Evolutionary conservation across 352 stramenopile species (phyloP).

Genomic region (Blastocystis sp.): DNA sequence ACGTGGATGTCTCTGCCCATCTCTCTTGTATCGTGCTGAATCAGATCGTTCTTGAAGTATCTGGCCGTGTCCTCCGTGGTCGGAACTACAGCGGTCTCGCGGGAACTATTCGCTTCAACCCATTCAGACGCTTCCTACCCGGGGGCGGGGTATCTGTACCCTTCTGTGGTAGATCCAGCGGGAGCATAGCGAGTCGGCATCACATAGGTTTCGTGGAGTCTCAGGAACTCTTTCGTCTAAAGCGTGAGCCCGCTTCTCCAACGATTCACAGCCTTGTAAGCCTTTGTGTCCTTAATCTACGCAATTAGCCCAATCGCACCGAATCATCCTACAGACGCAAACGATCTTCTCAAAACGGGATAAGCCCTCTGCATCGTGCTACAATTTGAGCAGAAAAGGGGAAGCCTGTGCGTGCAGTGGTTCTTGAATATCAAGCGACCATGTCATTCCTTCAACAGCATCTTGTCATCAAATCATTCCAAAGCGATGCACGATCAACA

Average conservation of each 20-base stretch:
- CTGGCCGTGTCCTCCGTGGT: conserved; percentile 49
- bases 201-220: conserved; percentile 47
- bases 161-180: conserved; percentile 48
- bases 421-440: conserved; percentile 38
- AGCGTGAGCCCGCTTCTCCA: background rate
- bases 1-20: conserved; percentile 58
- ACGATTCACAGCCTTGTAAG: conserved; percentile 54
- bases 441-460: background rate
- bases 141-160: conserved; percentile 52
- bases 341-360: conserved; percentile 56
- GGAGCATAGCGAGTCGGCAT: conserved; percentile 53
- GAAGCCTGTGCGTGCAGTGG: conserved; percentile 7
- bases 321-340: conserved; percentile 46
- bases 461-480: no score
- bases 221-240: conserved; percentile 52
- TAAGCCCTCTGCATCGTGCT: conserved; percentile 35
- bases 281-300: conserved; percentile 64
- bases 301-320: background rate
- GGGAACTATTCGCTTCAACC: conserved; percentile 12
- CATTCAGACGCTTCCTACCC: background rate
- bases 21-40: conserved; percentile 64
- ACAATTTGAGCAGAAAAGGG: conserved; percentile 11
- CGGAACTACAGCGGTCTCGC: conserved; percentile 27
- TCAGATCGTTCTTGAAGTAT: conserved; percentile 63
- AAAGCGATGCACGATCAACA: no score